phyloP scores from a whole-genome alignment of 2,329 filamentous ascomycete species.

The Botrytis deweyae region DNA sequence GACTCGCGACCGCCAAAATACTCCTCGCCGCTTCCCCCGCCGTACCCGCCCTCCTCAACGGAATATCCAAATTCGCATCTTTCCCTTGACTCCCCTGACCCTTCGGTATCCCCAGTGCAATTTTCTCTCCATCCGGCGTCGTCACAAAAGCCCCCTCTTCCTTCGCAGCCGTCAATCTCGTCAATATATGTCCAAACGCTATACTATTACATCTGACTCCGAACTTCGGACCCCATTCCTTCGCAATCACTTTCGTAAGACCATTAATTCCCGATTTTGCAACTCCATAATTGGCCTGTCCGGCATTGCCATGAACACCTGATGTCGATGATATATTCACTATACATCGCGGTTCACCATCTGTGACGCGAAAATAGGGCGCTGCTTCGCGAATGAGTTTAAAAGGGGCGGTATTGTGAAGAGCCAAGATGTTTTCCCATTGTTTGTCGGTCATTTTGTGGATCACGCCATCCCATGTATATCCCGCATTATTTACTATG shows the following conservation, averaged over 20 bases:
- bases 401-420: constrained; percentile 86
- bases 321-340: constrained; percentile 83
- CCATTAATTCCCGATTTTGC: constrained; percentile 83
- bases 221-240: constrained; percentile 85
- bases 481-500: constrained; percentile 88
- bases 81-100: constrained; percentile 48
- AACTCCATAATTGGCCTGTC: constrained; percentile 85
- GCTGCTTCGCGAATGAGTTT: constrained; percentile 76
- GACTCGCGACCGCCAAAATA: constrained; percentile 76
- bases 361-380: constrained; percentile 83
- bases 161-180: constrained; percentile 78
- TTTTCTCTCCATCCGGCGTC: constrained; percentile 72
- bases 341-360: constrained; percentile 74
- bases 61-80: constrained; percentile 65
- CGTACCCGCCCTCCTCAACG: constrained; percentile 72
- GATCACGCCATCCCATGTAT: constrained; percentile 90
- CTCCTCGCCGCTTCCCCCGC: constrained; percentile 78
- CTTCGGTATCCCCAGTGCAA: constrained; percentile 72
- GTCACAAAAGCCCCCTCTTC: constrained; percentile 79
- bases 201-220: constrained; percentile 82
- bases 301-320: constrained; percentile 82
- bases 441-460: constrained; percentile 92
- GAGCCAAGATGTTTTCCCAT: constrained; percentile 82
- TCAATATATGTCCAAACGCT: constrained; percentile 80
- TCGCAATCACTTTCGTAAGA: constrained; percentile 84